Percentiles rank a stretch among this genome's conserved stretches.
phyloP scores from a whole-genome alignment of 306 rosid species.

The Castanea mollissima region DNA sequence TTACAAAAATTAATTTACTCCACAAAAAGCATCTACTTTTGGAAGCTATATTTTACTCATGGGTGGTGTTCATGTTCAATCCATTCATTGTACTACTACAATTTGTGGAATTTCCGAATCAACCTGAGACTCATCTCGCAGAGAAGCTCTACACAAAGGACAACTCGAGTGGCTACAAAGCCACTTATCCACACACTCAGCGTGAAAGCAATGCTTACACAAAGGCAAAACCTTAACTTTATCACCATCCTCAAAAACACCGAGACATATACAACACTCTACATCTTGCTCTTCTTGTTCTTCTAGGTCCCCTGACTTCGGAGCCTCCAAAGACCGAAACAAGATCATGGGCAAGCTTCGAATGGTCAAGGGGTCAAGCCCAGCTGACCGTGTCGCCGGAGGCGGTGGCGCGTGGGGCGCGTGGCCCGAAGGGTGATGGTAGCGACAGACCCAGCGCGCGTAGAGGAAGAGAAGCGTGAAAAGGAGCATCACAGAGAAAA shows the following conservation, averaged over 20 bases:
- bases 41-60: neutral
- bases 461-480: constrained; percentile 58
- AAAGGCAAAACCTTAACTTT: constrained; percentile 73
- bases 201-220: constrained; percentile 68
- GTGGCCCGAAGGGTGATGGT: constrained; percentile 13
- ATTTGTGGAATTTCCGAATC: neutral
- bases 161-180: constrained; percentile 64
- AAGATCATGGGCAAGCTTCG: constrained; percentile 49
- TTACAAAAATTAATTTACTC: neutral
- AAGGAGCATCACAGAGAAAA: constrained; percentile 57
- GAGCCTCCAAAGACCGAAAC: constrained; percentile 29
- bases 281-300: neutral
- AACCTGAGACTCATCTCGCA: constrained; percentile 29
- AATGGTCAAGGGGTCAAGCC: constrained; percentile 46
- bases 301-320: constrained; percentile 12
- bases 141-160: constrained; percentile 81
- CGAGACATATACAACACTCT: constrained; percentile 83
- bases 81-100: constrained; percentile 11
- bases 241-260: constrained; percentile 64
- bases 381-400: constrained; percentile 20
- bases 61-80: too few relatives aligned
- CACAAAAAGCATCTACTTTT: neutral
- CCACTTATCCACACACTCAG: constrained; percentile 85
- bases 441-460: constrained; percentile 75
- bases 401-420: constrained; percentile 32